Conservation (phyloP, 768 basidiomycete genomes). For the Gloeostereum incarnatum region DNA sequence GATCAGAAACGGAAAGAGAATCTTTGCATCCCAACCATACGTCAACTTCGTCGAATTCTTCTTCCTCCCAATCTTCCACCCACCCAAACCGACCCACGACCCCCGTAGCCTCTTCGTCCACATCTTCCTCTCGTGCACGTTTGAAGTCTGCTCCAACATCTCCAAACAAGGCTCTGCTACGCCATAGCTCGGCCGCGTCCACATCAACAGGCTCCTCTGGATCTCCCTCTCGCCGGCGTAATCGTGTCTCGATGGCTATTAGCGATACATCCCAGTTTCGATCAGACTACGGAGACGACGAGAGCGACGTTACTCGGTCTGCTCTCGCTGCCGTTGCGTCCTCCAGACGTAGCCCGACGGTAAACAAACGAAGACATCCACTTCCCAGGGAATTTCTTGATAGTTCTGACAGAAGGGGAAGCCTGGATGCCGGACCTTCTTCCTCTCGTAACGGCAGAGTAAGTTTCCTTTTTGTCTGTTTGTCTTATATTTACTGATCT, state of each 20-base stretch:
- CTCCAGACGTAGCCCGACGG: slow-evolving; percentile 39
- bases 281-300: slow-evolving; percentile 11
- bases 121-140: slow-evolving; percentile 9
- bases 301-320: slow-evolving; percentile 38
- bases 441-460: slow-evolving; percentile 1
- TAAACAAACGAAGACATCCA: slow-evolving; percentile 27
- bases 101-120: slow-evolving; percentile 12
- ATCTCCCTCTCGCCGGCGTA: slow-evolving; percentile 22
- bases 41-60: slow-evolving; percentile 17
- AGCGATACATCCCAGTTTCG: slow-evolving; percentile 13
- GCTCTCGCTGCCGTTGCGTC: slow-evolving; percentile 56
- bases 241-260: slow-evolving; percentile 28
- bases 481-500: background rate
- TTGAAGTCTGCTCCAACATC: slow-evolving; percentile 7
- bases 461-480: background rate
- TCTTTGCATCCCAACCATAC: slow-evolving; percentile 22
- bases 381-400: slow-evolving; percentile 41
- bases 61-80: slow-evolving; percentile 14
- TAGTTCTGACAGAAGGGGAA: slow-evolving; percentile 1
- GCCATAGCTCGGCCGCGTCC: background rate
- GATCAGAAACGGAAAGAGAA: slow-evolving; percentile 80
- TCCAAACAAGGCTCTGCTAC: slow-evolving; percentile 7
- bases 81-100: slow-evolving; percentile 7
- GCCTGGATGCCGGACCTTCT: slow-evolving; percentile 18
- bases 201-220: slow-evolving; percentile 2